phyloP scores from a whole-genome alignment of 2,329 filamentous ascomycete species.

The Macrophomina phaseolina region DNA sequence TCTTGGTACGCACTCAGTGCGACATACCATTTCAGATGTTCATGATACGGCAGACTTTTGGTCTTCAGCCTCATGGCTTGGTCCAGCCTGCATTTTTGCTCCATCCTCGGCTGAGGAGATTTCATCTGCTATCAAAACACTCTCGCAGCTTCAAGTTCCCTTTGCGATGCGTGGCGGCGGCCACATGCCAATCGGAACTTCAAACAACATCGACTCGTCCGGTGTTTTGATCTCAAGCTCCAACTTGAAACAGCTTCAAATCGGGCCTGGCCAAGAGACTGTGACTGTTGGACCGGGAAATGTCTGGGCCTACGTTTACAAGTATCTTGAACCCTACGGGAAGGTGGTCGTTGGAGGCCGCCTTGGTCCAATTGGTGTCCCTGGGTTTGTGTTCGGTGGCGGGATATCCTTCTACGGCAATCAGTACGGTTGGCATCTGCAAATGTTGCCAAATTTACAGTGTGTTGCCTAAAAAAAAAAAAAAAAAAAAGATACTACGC shows the following conservation, averaged over 20 bases:
- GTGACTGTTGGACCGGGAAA: conserved; percentile 38
- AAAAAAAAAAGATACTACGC: background rate
- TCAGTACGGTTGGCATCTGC: conserved; percentile 33
- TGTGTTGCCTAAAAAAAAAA: background rate
- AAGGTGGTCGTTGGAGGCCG: conserved; percentile 37
- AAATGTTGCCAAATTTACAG: background rate
- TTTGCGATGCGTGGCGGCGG: conserved; percentile 37
- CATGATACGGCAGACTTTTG: background rate
- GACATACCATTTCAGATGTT: background rate
- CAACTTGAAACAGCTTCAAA: conserved; percentile 34
- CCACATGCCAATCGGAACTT: conserved; percentile 33
- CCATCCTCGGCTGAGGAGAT: background rate
- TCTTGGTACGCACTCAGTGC: background rate
- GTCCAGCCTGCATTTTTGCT: conserved; percentile 26
- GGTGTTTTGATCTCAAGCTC: conserved; percentile 33
- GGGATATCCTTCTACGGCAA: conserved; percentile 34
- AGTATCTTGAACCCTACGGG: conserved; percentile 32
- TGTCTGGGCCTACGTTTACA: conserved; percentile 39
- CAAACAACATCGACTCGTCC: background rate
- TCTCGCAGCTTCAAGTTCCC: background rate
- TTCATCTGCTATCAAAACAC: background rate
- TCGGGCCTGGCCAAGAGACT: conserved; percentile 34
- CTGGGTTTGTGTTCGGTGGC: conserved; percentile 38
- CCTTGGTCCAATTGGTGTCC: conserved; percentile 37
- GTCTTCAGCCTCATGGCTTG: background rate